These are phyloP conservation scores for Nakazawaea wyomingensis DNA, from an alignment of 805 yeast species.

Conservation along the genomic window DNA sequence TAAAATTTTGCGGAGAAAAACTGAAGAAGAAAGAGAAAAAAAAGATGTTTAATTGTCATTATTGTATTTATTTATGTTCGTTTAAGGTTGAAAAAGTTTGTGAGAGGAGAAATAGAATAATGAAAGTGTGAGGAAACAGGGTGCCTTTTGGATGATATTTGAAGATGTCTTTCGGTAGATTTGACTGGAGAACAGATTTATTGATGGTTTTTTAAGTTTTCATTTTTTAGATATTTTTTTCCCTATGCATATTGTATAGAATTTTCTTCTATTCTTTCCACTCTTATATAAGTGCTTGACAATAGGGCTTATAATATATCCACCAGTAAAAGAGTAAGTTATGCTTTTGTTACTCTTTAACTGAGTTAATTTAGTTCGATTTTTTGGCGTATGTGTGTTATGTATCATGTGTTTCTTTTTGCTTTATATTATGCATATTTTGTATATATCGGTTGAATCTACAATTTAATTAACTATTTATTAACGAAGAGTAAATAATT, in stretches of 20 bases:
- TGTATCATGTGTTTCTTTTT: background rate
- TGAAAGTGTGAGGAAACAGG: too few relatives aligned
- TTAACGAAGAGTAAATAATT: too few relatives aligned
- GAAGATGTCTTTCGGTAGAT: too few relatives aligned
- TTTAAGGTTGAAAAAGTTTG: too few relatives aligned
- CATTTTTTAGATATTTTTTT: background rate
- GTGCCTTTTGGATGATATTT: too few relatives aligned
- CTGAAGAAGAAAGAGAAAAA: background rate
- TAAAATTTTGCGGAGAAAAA: too few relatives aligned
- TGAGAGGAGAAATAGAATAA: too few relatives aligned
- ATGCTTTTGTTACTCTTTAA: slow-evolving; percentile 5
- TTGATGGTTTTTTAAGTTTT: background rate
- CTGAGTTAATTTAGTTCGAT: background rate
- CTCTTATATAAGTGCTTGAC: too few relatives aligned
- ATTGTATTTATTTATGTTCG: background rate
- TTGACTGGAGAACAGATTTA: slow-evolving; percentile 7
- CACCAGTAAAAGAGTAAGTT: slow-evolving; percentile 2
- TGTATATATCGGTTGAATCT: background rate
- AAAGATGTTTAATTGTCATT: background rate
- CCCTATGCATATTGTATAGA: too few relatives aligned
- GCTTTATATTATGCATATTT: background rate
- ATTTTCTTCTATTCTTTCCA: background rate
- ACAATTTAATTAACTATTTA: too few relatives aligned
- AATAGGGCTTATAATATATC: too few relatives aligned
- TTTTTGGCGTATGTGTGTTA: background rate